Evolutionary conservation across 2,329 filamentous ascomycete species (phyloP), one percentile per base, ranked within the genome.

Genomic region (Diaporthe longicolla): DNA sequence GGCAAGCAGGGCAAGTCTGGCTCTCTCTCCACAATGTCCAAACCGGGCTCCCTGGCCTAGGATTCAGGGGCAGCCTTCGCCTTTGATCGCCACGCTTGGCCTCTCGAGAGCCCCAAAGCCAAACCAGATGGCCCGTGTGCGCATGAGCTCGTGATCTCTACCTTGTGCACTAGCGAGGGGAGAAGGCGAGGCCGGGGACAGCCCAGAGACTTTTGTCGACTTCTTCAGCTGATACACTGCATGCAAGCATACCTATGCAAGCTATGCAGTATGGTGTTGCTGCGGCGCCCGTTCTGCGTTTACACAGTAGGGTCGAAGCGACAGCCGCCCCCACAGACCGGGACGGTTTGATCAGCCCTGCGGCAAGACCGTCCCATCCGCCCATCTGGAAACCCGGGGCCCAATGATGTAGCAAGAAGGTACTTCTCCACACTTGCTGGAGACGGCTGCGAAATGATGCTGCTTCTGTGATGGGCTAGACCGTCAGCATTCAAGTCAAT

Each of bases 261-360:
- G 45, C 54, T 10, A 37, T 9, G 35, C n/a, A n/a, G 4, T 32
- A 32, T 26, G 26, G 32, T 29, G 9, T 48, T 26, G 63, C 63
- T 52, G 63, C 48, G 29, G 45, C 63, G 45, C 63, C 32, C n/a
- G 61, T 37, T 32, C 63, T 15, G 37, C 11, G 10, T 40, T 40
- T 40, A 40, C 10, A 40, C 10, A 40, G 37, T 40, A 66, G 19
- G 37, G n/a, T 54, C 48, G 48, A 68, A 54, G 63, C 32, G 48
- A 54, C 29, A 52, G 21, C 11, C 48, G 63, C 63, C 63, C 63
- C 63, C 63, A 68, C 63, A 54, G 63, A 54, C 21, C 48, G 48
- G 63, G 63, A 68, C 48, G n/a, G 63, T 68, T 54, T 68, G 63
- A 68, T 68, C 63, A 68, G 63, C 63, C 63, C 63, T 68, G 63